Percentiles rank a stretch among this genome's conserved stretches.
Conservation (phyloP, 2,329 filamentous ascomycete genomes). For the Penicillium capsulatum region DNA sequence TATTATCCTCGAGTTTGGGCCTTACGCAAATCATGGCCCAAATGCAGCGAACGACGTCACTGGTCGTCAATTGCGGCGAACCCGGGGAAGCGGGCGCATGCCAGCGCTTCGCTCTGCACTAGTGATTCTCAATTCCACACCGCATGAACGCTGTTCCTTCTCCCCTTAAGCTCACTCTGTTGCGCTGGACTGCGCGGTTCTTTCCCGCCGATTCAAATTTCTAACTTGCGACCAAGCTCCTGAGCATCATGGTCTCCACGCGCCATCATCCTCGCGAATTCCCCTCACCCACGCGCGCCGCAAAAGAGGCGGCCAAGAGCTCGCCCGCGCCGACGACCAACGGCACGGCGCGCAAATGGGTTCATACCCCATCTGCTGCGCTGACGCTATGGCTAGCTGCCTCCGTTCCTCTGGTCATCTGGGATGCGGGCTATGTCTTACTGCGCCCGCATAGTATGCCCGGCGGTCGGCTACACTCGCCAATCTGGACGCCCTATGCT, state of each 20-base stretch:
- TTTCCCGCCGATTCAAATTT: conserved; percentile 1
- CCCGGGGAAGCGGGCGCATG: conserved; percentile 1
- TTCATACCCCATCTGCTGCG: conserved; percentile 57
- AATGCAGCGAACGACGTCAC: conserved; percentile 14
- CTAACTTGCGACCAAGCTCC: conserved; percentile 1
- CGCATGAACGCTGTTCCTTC: background rate
- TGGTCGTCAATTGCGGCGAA: conserved; percentile 12
- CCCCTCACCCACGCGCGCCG: conserved; percentile 31
- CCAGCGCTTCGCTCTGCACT: too few relatives aligned
- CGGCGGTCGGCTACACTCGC: conserved; percentile 66
- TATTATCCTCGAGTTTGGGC: too few relatives aligned
- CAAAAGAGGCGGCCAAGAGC: conserved; percentile 24
- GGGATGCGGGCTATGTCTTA: conserved; percentile 78
- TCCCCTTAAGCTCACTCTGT: background rate
- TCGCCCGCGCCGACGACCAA: conserved; percentile 22
- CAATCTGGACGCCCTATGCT: conserved; percentile 71
- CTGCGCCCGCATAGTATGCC: conserved; percentile 77
- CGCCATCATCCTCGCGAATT: conserved; percentile 53
- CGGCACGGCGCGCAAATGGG: conserved; percentile 40
- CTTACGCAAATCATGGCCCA: conserved; percentile 13
- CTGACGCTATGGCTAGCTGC: conserved; percentile 67
- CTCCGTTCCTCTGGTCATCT: conserved; percentile 72
- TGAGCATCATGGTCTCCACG: conserved; percentile 51
- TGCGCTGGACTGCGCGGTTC: conserved; percentile 4
- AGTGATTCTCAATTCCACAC: background rate